Base-by-base conservation (phyloP, 768 basidiomycete species). In the Phaffia australis region DNA sequence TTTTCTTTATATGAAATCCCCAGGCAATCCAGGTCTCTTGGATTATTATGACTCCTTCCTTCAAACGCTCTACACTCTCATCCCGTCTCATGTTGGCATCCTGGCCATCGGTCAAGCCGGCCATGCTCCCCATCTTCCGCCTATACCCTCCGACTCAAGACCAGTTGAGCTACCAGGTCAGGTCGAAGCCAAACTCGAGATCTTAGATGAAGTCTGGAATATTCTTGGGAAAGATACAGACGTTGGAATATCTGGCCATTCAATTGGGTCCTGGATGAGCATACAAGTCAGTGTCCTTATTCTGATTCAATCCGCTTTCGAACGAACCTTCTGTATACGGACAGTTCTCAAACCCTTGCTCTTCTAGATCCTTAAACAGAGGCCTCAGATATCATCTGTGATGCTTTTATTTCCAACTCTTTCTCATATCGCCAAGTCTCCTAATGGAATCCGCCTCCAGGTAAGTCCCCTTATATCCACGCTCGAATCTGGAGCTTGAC, bases 1-100 rank as follows among this genome's bases (percentile, higher is more conserved):
- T 42, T 5, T 11, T 42, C 35, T 42, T 5, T 42, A 4, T 42
- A 11, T 5, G 11, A 42, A 5, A 42, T 42, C 11, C 35, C 11
- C 11, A 42, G 35, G 35, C 72, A 8, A 88, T 18, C 51, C 59
- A 46, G 59, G 58, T 27, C 59, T 60, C 42, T 46, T 60, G 25
- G 23, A 29, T 0, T 60, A 46, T 49, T 60, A 60, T 49, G 59
- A 60, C 47, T 5, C 47, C 1, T 60, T 60, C 47, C 59, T 60
- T 1, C 23, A 5, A 14, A 49, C 59, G 7, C 46, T 60, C 35
- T 25, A 18, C 9, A 3, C 9, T 5, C 23, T 15, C 6, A 27
- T 48, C 7, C 59, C 46, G 18, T 15, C 46, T 25, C 59, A 60
- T 29, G 42, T 60, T 23, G 59, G 29, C 15, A 46, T 60, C 46